Evolutionary conservation across 192 early-diverging fungal genomes (phyloP), one percentile per base, ranked within the genome.

Genomic region (Allomyces macrogynus): DNA sequence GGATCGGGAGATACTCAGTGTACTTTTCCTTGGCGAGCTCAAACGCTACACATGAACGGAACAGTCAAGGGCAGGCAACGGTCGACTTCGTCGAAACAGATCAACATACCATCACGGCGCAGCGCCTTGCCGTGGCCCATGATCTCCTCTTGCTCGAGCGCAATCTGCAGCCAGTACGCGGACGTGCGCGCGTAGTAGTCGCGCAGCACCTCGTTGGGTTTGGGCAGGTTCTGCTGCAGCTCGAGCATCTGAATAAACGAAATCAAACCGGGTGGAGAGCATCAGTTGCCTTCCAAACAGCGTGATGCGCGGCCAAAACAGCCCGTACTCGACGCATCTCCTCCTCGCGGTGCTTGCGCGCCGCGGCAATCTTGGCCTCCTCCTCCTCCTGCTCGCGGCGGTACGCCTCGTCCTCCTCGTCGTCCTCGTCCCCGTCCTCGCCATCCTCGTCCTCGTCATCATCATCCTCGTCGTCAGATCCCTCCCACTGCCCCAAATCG

Each of bases 401-500:
- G 20, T 68, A 69, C 5, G 66, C 67, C 0, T 73, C 74, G 0
- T 69, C 71, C 0, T 80, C 79, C 64, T 84, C 79, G 1, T 79
- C 80, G 0, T 76, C 79, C 0, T 75, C 75, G 3, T 74, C 78
- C 0, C 70, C 71, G 0, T 79, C 73, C 1, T 77, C 75, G 0
- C 72, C 77, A 0, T 80, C 79, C 0, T 76, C 80, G 7, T 79
- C 80, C 0, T 67, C 74, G 0, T 70, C 75, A 4, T 80, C 78
- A 49, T 72, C 72, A 5, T 71, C 79, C 11, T 73, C 72, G 12
- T 81, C 79, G 3, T 76, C 71, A 61, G 73, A 72, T 23, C 75
- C 75, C 4, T 68, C 71, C 62, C 74, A 75, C 68, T 75, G 76
- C 40, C 83, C 83, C 20, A 79, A 64, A 77, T 78, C 75, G 22